Evolutionary conservation across 208 protist species (phyloP).

Genomic region (Trypanosoma cruzi): DNA sequence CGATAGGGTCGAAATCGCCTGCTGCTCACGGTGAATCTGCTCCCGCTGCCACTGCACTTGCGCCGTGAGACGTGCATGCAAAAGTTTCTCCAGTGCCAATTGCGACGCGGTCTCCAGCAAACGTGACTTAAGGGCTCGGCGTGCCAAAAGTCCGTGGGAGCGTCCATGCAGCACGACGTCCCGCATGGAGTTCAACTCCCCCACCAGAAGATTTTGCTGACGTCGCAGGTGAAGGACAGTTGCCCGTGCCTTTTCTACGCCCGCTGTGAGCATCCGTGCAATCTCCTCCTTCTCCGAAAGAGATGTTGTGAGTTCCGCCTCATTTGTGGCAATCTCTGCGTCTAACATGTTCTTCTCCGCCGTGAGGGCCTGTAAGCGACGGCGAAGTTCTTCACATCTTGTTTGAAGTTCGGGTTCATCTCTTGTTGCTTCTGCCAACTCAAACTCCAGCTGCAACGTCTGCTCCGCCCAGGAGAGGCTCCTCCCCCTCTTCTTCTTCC

Average conservation of each 20-base stretch:
- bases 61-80: slow-evolving; percentile 10
- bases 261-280: background rate
- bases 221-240: slow-evolving; percentile 14
- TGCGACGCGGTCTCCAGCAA: slow-evolving; percentile 3
- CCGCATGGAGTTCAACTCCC: slow-evolving; percentile 22
- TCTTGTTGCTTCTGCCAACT: slow-evolving; percentile 5
- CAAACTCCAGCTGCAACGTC: slow-evolving; percentile 3
- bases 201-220: slow-evolving; percentile 2
- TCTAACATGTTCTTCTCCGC: slow-evolving; percentile 18
- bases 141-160: background rate
- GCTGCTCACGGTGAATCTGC: background rate
- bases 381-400: background rate
- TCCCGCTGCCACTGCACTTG: slow-evolving; percentile 12
- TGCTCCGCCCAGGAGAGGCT: background rate
- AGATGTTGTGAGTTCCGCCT: background rate
- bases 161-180: background rate
- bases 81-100: slow-evolving; percentile 3
- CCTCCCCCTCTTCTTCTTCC: background rate
- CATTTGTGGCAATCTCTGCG: slow-evolving; percentile 6
- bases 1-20: background rate
- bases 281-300: slow-evolving; percentile 20
- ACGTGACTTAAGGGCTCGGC: background rate
- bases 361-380: background rate
- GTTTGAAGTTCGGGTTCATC: slow-evolving; percentile 1
- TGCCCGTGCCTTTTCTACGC: background rate